Percentiles rank a stretch among this genome's conserved stretches.
These are phyloP conservation scores for Hypoxylon sp. DNA, from an alignment of 2,329 filamentous ascomycete species.

Conservation along the genomic window DNA sequence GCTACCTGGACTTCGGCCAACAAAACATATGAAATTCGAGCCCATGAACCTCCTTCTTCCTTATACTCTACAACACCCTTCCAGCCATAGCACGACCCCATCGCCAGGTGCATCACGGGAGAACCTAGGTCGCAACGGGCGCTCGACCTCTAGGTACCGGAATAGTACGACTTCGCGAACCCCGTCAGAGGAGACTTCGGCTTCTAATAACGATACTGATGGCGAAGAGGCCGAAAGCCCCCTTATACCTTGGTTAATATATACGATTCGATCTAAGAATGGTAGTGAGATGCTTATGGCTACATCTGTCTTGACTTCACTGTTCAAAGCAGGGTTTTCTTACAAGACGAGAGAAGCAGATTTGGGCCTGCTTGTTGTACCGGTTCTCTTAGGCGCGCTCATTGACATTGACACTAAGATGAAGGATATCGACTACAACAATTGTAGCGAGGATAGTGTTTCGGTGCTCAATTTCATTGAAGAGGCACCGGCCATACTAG, in stretches of 20 bases:
- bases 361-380: slow-evolving; percentile 77
- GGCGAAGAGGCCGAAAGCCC: slow-evolving; percentile 77
- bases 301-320: slow-evolving; percentile 75
- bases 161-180: slow-evolving; percentile 48
- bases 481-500: slow-evolving; percentile 81
- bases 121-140: slow-evolving; percentile 51
- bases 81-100: slow-evolving; percentile 64
- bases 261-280: slow-evolving; percentile 70
- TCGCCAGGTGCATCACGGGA: slow-evolving; percentile 65
- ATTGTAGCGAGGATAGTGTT: slow-evolving; percentile 52
- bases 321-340: slow-evolving; percentile 78
- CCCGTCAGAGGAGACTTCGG: slow-evolving; percentile 47
- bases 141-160: slow-evolving; percentile 51
- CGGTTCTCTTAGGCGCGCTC: slow-evolving; percentile 77
- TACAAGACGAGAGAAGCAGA: slow-evolving; percentile 74
- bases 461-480: slow-evolving; percentile 72
- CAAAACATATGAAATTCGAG: slow-evolving; percentile 64
- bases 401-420: slow-evolving; percentile 63
- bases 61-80: slow-evolving; percentile 60
- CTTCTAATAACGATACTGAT: slow-evolving; percentile 54
- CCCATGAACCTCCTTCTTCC: slow-evolving; percentile 78
- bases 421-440: slow-evolving; percentile 55
- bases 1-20: slow-evolving; percentile 65
- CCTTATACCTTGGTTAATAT: slow-evolving; percentile 80
- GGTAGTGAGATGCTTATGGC: slow-evolving; percentile 77